Base-by-base conservation (phyloP, 164 flowering plant genomes). In the Berberis vulgaris region DNA sequence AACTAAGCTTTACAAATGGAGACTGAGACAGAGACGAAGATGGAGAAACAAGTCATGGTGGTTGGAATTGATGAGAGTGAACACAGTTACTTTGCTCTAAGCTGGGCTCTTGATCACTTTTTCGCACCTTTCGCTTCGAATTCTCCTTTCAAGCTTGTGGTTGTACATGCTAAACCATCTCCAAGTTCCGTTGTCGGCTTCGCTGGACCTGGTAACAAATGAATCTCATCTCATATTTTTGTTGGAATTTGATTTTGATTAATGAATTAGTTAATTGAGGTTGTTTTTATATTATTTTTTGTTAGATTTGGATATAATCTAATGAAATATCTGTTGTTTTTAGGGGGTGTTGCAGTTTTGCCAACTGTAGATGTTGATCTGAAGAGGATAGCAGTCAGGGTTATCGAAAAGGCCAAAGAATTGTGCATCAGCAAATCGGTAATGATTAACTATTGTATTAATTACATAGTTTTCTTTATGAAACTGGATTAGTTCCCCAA, bases 11-110 rank as follows among this genome's bases (percentile, higher is more conserved):
- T 26, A 26, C 26, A 0, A 26, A 26, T 26, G 26, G 26, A 26
- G 26, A 26, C 26, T 26, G 26, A 0, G 26, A 26, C 26, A 26
- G 26, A 26, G 26, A 26, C 26, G 0, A 26, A 26, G 26, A 12
- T 41, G 43, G 83, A 79, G 77, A 89, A 86, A 67, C 74, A 78
- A 38, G 80, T 88, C 56, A 84, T 89, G 86, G 68, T 92, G 57
- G 80, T 89, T 0, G 98, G 86, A 6, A 62, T 87, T 39, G 96
- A 92, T 65, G 91, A 92, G 42, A 86, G 95, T 60, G 83, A 79
- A 53, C 82, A 82, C 62, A 85, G 96, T 73, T 62, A 63, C 49
- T 83, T 86, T 69, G 96, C 95, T 0, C 72, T 92, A 11, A 81
- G 82, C 46, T 92, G 98, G 98, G 76, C 95, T 4, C 70, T 92